phyloP scores from a whole-genome alignment of 73 alveolate genomes.

The Tetrahymena elliotti region DNA sequence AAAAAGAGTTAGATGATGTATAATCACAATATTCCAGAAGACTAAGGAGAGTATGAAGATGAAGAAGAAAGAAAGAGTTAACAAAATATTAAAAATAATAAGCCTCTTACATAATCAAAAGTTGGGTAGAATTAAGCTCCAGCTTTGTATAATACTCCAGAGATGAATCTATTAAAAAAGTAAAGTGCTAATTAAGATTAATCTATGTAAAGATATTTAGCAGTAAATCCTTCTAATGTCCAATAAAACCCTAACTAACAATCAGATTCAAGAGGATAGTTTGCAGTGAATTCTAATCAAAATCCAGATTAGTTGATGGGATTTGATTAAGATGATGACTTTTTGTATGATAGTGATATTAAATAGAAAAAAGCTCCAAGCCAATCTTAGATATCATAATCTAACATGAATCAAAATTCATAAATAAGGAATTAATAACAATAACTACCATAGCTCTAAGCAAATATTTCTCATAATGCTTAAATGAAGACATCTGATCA shows the following conservation, averaged over 20 bases:
- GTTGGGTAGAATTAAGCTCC: not conserved
- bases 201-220: not conserved
- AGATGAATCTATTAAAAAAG: not conserved
- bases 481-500: not conserved
- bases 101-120: not conserved
- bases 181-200: not conserved
- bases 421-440: not conserved
- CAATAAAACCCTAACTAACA: not conserved
- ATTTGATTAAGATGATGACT: not conserved
- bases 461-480: not conserved
- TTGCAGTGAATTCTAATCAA: not conserved
- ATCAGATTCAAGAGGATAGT: not conserved
- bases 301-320: not conserved
- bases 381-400: not conserved
- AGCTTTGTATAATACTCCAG: not conserved
- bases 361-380: not conserved
- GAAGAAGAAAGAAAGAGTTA: not conserved
- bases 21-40: not conserved
- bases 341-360: not conserved
- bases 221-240: not conserved
- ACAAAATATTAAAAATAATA: not conserved
- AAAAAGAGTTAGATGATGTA: not conserved
- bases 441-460: not conserved
- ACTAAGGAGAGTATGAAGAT: not conserved
- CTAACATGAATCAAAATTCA: not conserved